Percentiles rank a stretch among this genome's conserved stretches.
Evolutionary conservation across 495 filamentous ascomycete genomes (phyloP).

Genomic region (Chlorociboria aeruginascens): DNA sequence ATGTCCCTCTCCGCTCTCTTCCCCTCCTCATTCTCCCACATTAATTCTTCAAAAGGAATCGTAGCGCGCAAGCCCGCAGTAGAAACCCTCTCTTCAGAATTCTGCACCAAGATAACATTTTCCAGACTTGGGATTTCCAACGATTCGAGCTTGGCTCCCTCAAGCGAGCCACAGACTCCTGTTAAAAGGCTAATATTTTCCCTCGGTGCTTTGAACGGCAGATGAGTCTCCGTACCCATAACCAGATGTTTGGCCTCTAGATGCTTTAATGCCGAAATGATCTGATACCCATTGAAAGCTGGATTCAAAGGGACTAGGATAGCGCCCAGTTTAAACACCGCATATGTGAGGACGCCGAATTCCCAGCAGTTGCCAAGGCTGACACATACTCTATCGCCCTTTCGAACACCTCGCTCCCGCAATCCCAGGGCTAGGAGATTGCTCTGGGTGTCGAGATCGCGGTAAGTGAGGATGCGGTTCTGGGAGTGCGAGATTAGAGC

Average conservation of each 20-base stretch:
- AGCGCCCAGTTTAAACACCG: slow-evolving; percentile 84
- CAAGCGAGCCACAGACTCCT: slow-evolving; percentile 50
- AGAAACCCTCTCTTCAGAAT: slow-evolving; percentile 52
- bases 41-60: slow-evolving; percentile 7
- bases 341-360: slow-evolving; percentile 73
- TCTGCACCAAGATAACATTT: slow-evolving; percentile 69
- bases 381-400: slow-evolving; percentile 78
- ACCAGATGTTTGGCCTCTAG: slow-evolving; percentile 66
- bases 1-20: slow-evolving; percentile 8
- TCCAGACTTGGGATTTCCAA: slow-evolving; percentile 55
- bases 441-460: slow-evolving; percentile 59
- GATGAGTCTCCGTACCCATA: slow-evolving; percentile 74
- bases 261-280: slow-evolving; percentile 65
- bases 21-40: not conserved
- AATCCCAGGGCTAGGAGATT: slow-evolving; percentile 68
- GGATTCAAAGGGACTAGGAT: slow-evolving; percentile 89
- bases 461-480: slow-evolving; percentile 55
- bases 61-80: slow-evolving; percentile 17
- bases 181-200: slow-evolving; percentile 60
- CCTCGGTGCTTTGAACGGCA: slow-evolving; percentile 62
- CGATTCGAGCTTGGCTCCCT: slow-evolving; percentile 41
- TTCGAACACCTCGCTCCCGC: slow-evolving; percentile 59
- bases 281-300: slow-evolving; percentile 71
- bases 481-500: slow-evolving; percentile 42
- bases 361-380: slow-evolving; percentile 78